Percentiles rank a stretch among this genome's conserved stretches.
Evolutionary conservation across 1,139 yeast species (phyloP).

Genomic region (Saccharomyces hybrid): DNA sequence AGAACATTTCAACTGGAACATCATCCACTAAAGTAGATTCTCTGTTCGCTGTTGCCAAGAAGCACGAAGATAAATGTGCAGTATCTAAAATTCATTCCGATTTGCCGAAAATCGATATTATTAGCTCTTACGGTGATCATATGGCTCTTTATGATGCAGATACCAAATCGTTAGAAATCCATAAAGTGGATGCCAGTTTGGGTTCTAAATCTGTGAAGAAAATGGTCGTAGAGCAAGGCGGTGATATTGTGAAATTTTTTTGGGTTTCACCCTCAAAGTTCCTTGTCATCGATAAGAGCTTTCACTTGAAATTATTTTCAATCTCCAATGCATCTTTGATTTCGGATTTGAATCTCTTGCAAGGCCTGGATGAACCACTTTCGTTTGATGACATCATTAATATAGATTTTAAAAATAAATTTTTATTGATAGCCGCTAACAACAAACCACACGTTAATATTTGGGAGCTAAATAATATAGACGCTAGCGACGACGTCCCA

Average conservation of each 20-base stretch:
- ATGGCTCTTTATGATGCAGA: background rate
- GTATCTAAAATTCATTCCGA: background rate
- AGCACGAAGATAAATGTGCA: background rate
- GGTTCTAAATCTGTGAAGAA: background rate
- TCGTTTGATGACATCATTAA: slow-evolving; percentile 12
- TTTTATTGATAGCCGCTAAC: slow-evolving; percentile 5
- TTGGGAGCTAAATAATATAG: slow-evolving; percentile 1
- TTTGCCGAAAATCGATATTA: background rate
- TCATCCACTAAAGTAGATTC: background rate
- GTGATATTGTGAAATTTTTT: background rate
- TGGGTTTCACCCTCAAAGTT: background rate
- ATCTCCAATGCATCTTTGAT: background rate
- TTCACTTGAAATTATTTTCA: background rate
- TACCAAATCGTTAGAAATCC: background rate
- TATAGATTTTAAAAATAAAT: slow-evolving; percentile 24
- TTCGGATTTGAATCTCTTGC: background rate
- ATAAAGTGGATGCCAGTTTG: background rate
- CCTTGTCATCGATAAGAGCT: background rate
- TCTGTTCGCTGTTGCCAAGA: background rate
- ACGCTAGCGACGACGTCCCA: slow-evolving; percentile 2
- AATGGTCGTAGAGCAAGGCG: background rate
- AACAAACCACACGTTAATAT: slow-evolving; percentile 1
- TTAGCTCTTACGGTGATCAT: background rate
- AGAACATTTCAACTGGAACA: background rate
- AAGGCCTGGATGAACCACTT: background rate